Evolutionary conservation across 1,284 basidiomycete genomes (phyloP), one percentile per base, ranked within the genome.

Genomic region (Agroathelia rolfsii): DNA sequence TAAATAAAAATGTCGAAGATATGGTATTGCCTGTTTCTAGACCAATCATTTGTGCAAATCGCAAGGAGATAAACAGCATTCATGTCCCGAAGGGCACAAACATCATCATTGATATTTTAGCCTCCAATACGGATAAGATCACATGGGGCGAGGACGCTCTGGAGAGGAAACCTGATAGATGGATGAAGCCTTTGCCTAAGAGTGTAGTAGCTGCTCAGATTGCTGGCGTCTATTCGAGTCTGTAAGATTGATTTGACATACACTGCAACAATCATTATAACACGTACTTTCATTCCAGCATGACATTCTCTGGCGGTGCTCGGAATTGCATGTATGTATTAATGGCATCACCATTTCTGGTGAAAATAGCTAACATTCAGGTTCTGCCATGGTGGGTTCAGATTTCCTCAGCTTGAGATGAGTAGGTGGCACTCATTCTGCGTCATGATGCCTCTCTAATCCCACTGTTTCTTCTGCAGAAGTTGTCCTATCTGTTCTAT

Each of bases 381-480:
- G n/a, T n/a, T n/a, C n/a, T n/a, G n/a, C n/a, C n/a, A n/a, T n/a
- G 62, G 59, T 20, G 62, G 61, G 6, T 61, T 58, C 42, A 57
- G 50, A 39, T 61, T 63, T 40, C 56, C 60, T 4, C 47, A 55
- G 36, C 43, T 61, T 11, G 60, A 63, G 44, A 59, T 62, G 53
- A 63, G 61, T 62, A 42, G 32, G 58, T 39, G n/a, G n/a, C n/a
- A n/a, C n/a, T n/a, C n/a, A n/a, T n/a, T n/a, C n/a, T n/a, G n/a
- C n/a, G n/a, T n/a, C n/a, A n/a, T n/a, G n/a, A n/a, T n/a, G n/a
- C n/a, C n/a, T n/a, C n/a, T n/a, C n/a, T n/a, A n/a, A n/a, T n/a
- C n/a, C n/a, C n/a, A n/a, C n/a, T n/a, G n/a, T n/a, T n/a, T n/a
- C n/a, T n/a, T n/a, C n/a, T n/a, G n/a, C n/a, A n/a, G n/a, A n/a